Percentiles rank a stretch among this genome's conserved stretches.
Evolutionary conservation across 2,329 filamentous ascomycete genomes (phyloP).

Genomic region (Pseudonectria buxi): DNA sequence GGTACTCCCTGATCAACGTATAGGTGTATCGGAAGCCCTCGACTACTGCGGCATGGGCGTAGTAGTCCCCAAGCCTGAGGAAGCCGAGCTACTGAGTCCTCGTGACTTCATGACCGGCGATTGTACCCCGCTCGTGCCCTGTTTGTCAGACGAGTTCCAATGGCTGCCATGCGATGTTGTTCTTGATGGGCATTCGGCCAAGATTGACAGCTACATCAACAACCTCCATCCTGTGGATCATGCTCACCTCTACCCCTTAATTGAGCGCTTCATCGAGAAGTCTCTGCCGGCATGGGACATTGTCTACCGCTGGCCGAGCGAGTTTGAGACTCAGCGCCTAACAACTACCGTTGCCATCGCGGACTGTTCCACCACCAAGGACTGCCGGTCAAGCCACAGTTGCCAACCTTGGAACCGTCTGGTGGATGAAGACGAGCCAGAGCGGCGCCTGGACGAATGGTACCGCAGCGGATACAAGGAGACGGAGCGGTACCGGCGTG

Average conservation of each 20-base stretch:
- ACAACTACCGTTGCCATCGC: slow-evolving; percentile 3
- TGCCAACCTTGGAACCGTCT: slow-evolving; percentile 18
- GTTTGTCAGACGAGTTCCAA: slow-evolving; percentile 28
- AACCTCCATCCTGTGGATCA: slow-evolving; percentile 39
- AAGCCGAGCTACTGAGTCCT: too few species aligned
- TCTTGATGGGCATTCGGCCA: slow-evolving; percentile 25
- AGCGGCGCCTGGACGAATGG: too few species aligned
- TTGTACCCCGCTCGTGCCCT: too few species aligned
- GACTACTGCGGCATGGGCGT: slow-evolving; percentile 24
- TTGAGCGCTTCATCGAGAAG: slow-evolving; percentile 31
- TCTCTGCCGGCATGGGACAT: slow-evolving; percentile 38
- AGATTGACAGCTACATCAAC: slow-evolving; percentile 43
- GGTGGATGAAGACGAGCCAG: slow-evolving; percentile 17
- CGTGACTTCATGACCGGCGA: too few species aligned
- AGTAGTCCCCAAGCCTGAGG: slow-evolving; percentile 11
- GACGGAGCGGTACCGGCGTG: slow-evolving; percentile 12
- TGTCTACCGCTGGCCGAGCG: slow-evolving; percentile 16
- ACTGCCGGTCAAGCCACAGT: slow-evolving; percentile 7
- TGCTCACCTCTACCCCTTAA: slow-evolving; percentile 26
- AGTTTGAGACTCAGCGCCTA: slow-evolving; percentile 3
- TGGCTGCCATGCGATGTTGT: slow-evolving; percentile 43
- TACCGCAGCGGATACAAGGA: slow-evolving; percentile 7
- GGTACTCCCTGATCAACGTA: slow-evolving; percentile 16
- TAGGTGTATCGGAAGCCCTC: slow-evolving; percentile 31
- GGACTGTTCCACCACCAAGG: slow-evolving; percentile 12